Evolutionary conservation across 768 basidiomycete species (phyloP).

Genomic region (Cystobasidiopsis lactophilus): DNA sequence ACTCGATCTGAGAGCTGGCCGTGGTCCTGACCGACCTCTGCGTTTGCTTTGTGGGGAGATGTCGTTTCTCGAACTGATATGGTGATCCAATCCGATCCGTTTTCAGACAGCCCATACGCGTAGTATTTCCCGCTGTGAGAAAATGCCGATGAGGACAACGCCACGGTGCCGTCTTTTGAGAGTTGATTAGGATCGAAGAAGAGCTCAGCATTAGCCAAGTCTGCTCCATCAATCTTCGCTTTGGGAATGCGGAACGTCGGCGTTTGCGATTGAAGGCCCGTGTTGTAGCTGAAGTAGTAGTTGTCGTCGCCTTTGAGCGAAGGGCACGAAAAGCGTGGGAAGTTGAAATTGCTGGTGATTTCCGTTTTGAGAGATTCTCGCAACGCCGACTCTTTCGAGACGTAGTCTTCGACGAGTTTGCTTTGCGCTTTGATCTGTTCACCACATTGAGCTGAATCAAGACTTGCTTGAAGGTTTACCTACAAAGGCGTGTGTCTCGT

Average conservation of each 20-base stretch:
- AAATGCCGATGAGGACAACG: constrained; percentile 39
- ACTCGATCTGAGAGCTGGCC: constrained; percentile 42
- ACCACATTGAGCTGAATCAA: no score
- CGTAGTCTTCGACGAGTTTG: constrained; percentile 26
- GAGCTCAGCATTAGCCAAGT: constrained; percentile 24
- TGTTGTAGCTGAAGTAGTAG: constrained; percentile 47
- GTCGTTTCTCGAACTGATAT: constrained; percentile 36
- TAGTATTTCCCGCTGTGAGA: constrained; percentile 47
- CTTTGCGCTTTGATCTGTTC: constrained; percentile 15
- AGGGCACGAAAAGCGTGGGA: constrained; percentile 39
- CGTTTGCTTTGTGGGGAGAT: constrained; percentile 32
- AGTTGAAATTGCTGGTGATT: constrained; percentile 36
- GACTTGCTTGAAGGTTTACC: no score
- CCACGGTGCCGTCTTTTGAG: constrained; percentile 47
- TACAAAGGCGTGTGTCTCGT: no score
- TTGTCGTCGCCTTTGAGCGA: constrained; percentile 38
- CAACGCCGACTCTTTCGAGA: constrained; percentile 41
- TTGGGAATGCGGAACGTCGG: constrained; percentile 37
- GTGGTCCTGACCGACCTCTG: constrained; percentile 20
- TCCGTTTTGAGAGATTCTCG: constrained; percentile 34
- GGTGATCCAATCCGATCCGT: constrained; percentile 21
- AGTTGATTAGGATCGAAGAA: constrained; percentile 65
- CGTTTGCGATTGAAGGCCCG: constrained; percentile 46
- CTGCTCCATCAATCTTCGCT: constrained; percentile 15
- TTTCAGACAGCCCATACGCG: constrained; percentile 23